Evolutionary conservation across 2,329 filamentous ascomycete species (phyloP).

Genomic region (Basipetospora chlamydospora): DNA sequence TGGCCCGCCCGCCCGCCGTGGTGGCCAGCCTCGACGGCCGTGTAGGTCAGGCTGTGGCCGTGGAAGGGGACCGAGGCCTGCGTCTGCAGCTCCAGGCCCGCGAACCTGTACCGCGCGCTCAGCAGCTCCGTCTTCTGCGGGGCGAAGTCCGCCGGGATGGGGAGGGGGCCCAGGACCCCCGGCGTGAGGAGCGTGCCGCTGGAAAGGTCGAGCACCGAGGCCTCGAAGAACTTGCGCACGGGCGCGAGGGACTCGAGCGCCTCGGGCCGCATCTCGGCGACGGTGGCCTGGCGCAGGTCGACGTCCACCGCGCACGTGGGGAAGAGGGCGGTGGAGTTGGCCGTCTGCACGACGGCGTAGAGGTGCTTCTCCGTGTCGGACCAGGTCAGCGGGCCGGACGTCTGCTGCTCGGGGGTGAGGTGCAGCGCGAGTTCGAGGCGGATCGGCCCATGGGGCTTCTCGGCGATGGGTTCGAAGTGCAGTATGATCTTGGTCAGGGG

Average conservation of each 20-base stretch:
- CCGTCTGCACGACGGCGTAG: slow-evolving; percentile 22
- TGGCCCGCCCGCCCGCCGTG: slow-evolving; percentile 36
- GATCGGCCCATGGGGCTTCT: no score
- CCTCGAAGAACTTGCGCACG: slow-evolving; percentile 27
- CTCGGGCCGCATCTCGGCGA: not conserved
- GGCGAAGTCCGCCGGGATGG: slow-evolving; percentile 19
- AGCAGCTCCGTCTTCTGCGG: not conserved
- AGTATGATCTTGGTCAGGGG: not conserved
- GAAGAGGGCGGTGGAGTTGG: slow-evolving; percentile 23
- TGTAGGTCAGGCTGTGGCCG: slow-evolving; percentile 33
- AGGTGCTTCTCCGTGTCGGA: slow-evolving; percentile 16
- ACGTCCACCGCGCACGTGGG: slow-evolving; percentile 26
- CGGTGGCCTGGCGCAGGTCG: slow-evolving; percentile 22
- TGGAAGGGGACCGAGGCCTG: slow-evolving; percentile 25
- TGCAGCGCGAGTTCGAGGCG: slow-evolving; percentile 9
- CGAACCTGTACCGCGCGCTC: slow-evolving; percentile 24
- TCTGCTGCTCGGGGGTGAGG: slow-evolving; percentile 7
- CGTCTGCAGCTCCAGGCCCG: slow-evolving; percentile 37
- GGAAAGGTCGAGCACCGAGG: slow-evolving; percentile 30
- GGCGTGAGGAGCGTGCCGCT: slow-evolving; percentile 26
- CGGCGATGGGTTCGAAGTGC: slow-evolving; percentile 9
- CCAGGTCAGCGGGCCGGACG: slow-evolving; percentile 9
- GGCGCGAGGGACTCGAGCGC: not conserved
- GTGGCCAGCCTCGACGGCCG: slow-evolving; percentile 34
- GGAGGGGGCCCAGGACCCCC: slow-evolving; percentile 27